Conservation (phyloP, 2,329 filamentous ascomycete species). For the Fonsecaea nubica region DNA sequence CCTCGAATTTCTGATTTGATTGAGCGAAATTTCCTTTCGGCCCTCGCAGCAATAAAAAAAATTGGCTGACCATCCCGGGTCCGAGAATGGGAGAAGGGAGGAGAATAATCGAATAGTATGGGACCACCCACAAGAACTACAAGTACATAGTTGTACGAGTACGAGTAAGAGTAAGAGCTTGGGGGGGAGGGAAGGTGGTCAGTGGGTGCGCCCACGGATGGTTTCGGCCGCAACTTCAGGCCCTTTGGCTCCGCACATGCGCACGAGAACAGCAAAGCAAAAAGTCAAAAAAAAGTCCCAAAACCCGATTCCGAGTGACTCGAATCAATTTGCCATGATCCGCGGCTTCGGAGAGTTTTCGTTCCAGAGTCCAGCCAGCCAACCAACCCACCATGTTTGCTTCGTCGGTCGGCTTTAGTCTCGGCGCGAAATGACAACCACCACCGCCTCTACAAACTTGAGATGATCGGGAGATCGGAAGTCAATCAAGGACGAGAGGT, state of each 20-base stretch:
- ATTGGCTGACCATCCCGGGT: not conserved
- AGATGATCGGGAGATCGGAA: not conserved
- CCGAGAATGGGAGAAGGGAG: not conserved
- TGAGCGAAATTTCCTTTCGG: not conserved
- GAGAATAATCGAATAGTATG: not conserved
- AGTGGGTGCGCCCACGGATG: conserved; percentile 3
- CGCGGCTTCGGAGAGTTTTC: conserved; percentile 8
- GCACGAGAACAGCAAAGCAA: not conserved
- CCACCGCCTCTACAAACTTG: not conserved
- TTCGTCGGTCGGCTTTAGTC: not conserved
- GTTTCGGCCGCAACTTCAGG: conserved; percentile 17
- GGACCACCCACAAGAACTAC: no score
- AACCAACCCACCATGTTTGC: no score
- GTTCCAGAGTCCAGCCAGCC: not conserved
- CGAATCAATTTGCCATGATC: not conserved
- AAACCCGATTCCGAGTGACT: conserved; percentile 9
- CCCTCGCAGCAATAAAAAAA: not conserved
- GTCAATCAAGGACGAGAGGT: not conserved
- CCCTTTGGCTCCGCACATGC: conserved; percentile 7
- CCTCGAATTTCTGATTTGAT: conserved; percentile 1
- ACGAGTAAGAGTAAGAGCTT: no score
- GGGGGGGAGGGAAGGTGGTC: no score
- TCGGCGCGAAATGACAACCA: not conserved
- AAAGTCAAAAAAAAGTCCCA: not conserved
- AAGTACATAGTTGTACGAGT: no score